These are phyloP conservation scores for Exophiala mesophila DNA, from an alignment of 2,329 filamentous ascomycete species.

Conservation along the genomic window DNA sequence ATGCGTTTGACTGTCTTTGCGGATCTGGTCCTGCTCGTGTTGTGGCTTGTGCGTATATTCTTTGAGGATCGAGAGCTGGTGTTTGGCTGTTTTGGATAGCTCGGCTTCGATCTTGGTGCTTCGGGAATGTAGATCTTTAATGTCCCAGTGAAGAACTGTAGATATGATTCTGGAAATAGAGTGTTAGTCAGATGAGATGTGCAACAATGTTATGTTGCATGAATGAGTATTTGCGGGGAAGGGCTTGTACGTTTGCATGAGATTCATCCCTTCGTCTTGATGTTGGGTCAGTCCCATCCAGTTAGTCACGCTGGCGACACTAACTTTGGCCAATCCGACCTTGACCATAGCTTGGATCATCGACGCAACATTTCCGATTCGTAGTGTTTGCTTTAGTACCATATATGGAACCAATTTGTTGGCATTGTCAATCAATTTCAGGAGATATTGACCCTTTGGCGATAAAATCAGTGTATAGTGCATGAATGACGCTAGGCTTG, in stretches of 20 bases:
- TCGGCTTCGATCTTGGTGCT: constrained; percentile 60
- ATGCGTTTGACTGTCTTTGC: constrained; percentile 50
- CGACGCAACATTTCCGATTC: constrained; percentile 71
- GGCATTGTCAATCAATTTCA: constrained; percentile 65
- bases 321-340: constrained; percentile 71
- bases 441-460: constrained; percentile 68
- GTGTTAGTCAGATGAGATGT: not conserved
- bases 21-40: constrained; percentile 54
- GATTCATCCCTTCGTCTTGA: constrained; percentile 73
- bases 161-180: constrained; percentile 59
- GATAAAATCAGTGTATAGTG: constrained; percentile 70
- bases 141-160: constrained; percentile 68
- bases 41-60: constrained; percentile 51
- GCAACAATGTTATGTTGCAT: not conserved
- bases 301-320: constrained; percentile 68
- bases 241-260: constrained; percentile 56
- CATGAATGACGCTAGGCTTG: constrained; percentile 65
- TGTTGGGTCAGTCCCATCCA: constrained; percentile 70
- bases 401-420: constrained; percentile 68
- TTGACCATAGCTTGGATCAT: constrained; percentile 74
- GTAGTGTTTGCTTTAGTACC: constrained; percentile 66
- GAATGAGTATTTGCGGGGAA: not conserved
- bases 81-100: constrained; percentile 55
- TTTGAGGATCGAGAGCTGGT: constrained; percentile 58
- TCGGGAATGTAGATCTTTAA: constrained; percentile 62